Conservation (phyloP, 192 early-diverging fungal species). For the Entophlyctis luteolus region DNA sequence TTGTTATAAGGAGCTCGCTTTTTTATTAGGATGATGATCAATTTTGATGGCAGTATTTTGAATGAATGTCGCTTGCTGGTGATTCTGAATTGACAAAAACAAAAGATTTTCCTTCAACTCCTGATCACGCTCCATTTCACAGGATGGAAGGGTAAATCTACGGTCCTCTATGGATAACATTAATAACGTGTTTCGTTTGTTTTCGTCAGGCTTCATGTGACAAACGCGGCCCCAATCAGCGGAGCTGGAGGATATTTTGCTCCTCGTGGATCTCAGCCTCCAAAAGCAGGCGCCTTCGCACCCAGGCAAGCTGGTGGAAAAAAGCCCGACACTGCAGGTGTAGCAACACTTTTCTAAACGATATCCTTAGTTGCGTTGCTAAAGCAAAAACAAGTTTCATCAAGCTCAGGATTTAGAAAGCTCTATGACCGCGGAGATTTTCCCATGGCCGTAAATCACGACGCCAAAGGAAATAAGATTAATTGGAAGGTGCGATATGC, state of each 20-base stretch:
- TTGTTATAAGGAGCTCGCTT: background rate
- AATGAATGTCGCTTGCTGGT: too few relatives aligned
- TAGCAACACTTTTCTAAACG: background rate
- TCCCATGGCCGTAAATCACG: conserved; percentile 60
- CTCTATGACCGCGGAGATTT: conserved; percentile 62
- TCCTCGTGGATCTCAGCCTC: conserved; percentile 50
- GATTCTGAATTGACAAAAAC: too few relatives aligned
- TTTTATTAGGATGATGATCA: too few relatives aligned
- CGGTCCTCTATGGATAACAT: background rate
- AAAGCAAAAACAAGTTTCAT: too few relatives aligned
- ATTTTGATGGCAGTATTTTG: too few relatives aligned
- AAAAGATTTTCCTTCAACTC: too few relatives aligned
- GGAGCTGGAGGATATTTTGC: conserved; percentile 61
- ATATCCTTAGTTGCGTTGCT: background rate
- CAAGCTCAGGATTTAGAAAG: conserved; percentile 50
- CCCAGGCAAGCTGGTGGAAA: conserved; percentile 37
- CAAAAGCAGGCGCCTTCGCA: conserved; percentile 56
- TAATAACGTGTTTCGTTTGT: too few relatives aligned
- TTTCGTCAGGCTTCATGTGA: conserved; percentile 13
- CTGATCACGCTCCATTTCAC: background rate
- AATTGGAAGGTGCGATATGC: conserved; percentile 54
- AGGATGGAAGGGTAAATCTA: background rate
- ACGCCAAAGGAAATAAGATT: conserved; percentile 64
- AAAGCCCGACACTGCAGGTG: conserved; percentile 22
- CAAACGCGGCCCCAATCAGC: conserved; percentile 20